Evolutionary conservation across 768 basidiomycete species (phyloP).

Genomic region (Naganishia kalamii): DNA sequence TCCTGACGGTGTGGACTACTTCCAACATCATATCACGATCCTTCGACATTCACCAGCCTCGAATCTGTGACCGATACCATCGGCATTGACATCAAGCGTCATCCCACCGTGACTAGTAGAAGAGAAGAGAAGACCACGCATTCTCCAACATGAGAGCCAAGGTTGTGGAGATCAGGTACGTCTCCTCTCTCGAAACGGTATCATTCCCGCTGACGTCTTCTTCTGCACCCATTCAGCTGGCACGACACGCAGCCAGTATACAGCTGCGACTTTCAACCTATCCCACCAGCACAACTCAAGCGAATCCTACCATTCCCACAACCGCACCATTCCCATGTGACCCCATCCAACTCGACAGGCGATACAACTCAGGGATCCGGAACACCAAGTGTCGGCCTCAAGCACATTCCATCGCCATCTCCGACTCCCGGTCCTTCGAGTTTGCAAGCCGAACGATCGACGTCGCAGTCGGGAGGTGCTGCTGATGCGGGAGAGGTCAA

Average conservation of each 20-base stretch:
- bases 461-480: not conserved
- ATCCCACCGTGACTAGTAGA: not conserved
- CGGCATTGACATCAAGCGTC: not conserved
- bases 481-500: not conserved
- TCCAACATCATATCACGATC: no score
- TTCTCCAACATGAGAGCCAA: conserved; percentile 39
- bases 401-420: not conserved
- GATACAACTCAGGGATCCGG: not conserved
- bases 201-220: not conserved
- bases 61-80: not conserved
- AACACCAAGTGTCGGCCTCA: not conserved
- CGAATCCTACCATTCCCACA: conserved; percentile 44
- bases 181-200: conserved; percentile 9
- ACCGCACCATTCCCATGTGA: conserved; percentile 66
- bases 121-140: not conserved
- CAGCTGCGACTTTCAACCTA: conserved; percentile 89
- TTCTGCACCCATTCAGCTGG: conserved; percentile 32
- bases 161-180: conserved; percentile 44
- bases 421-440: conserved; percentile 3
- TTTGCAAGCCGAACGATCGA: not conserved
- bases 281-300: conserved; percentile 53
- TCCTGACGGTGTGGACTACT: not conserved
- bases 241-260: conserved; percentile 56
- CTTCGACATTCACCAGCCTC: no score
- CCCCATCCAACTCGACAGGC: conserved; percentile 26